phyloP scores from a whole-genome alignment of 2,329 filamentous ascomycete genomes.

The Aspergillus fructus region DNA sequence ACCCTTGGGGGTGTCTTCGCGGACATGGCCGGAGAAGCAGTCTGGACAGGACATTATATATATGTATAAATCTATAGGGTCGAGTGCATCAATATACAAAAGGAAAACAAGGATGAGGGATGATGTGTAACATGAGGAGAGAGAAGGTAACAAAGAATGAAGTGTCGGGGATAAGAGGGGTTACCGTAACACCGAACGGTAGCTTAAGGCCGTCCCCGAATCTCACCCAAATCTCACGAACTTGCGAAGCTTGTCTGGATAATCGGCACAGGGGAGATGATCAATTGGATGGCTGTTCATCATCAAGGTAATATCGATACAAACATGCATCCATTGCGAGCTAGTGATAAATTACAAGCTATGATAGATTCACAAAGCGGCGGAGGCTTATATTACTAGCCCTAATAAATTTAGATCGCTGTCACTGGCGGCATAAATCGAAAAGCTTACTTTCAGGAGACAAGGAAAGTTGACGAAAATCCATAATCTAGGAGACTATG shows the following conservation, averaged over 20 bases:
- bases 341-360: too few species aligned
- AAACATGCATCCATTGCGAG: too few species aligned
- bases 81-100: not conserved
- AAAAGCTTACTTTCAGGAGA: too few species aligned
- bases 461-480: too few species aligned
- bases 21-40: conserved; percentile 51
- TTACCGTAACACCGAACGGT: not conserved
- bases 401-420: too few species aligned
- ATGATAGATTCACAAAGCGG: too few species aligned
- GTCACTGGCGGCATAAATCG: too few species aligned
- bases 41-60: conserved; percentile 28
- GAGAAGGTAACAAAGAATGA: not conserved
- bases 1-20: conserved; percentile 48
- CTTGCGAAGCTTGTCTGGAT: not conserved
- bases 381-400: too few species aligned
- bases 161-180: not conserved
- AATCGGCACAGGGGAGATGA: not conserved
- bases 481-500: too few species aligned
- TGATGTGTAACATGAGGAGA: not conserved
- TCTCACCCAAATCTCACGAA: not conserved
- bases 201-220: not conserved
- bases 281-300: not conserved
- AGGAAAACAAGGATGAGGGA: not conserved
- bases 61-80: not conserved
- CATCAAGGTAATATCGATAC: too few species aligned